Percentiles rank a stretch among this genome's conserved stretches.
These are phyloP conservation scores for Aspergillus sp. DNA, from an alignment of 2,329 filamentous ascomycete species.

Conservation along the genomic window DNA sequence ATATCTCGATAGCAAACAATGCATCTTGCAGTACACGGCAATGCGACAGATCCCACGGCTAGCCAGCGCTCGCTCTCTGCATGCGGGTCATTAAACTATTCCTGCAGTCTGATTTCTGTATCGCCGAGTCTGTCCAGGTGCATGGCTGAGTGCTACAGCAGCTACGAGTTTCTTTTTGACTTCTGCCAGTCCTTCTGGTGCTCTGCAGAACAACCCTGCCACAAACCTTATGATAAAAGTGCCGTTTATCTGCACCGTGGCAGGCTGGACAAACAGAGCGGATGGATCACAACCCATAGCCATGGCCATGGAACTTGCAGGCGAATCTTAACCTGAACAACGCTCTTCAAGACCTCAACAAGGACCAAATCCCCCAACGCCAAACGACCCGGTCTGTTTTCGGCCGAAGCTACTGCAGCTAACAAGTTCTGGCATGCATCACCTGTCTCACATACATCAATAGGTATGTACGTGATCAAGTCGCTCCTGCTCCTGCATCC, in stretches of 20 bases:
- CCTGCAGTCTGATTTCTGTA: neutral
- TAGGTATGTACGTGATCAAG: neutral
- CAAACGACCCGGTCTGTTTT: too few species aligned
- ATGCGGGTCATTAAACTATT: constrained; percentile 3
- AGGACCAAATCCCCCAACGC: too few species aligned
- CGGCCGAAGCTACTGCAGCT: neutral
- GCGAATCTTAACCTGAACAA: neutral
- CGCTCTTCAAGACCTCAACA: neutral
- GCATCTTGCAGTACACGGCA: neutral
- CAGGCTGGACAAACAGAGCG: neutral
- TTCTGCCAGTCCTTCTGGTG: neutral
- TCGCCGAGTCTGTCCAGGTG: neutral
- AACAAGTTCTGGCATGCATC: neutral
- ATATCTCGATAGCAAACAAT: neutral
- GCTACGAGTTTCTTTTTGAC: neutral
- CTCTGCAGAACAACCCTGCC: neutral
- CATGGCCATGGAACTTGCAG: neutral
- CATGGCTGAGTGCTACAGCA: neutral
- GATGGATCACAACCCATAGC: neutral
- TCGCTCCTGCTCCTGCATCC: neutral
- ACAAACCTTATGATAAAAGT: neutral
- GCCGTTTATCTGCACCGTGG: too few species aligned
- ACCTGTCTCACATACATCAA: neutral
- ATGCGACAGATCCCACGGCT: neutral
- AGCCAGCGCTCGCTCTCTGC: neutral